Percentiles rank a stretch among this genome's conserved stretches.
These are phyloP conservation scores for Kokia cookei DNA, from an alignment of 441 rosid genomes.

Conservation along the genomic window DNA sequence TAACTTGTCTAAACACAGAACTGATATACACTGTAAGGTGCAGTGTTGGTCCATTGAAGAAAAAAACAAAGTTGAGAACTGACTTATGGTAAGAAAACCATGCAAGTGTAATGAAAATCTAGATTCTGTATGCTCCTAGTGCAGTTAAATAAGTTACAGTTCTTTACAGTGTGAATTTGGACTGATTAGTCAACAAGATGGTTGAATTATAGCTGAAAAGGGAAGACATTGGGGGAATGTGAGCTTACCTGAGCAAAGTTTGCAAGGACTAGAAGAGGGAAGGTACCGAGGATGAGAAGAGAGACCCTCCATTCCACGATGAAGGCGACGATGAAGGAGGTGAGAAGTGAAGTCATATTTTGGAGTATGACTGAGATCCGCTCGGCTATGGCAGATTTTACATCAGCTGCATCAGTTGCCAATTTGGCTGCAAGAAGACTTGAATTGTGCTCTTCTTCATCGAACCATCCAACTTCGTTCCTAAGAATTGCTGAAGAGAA, in stretches of 20 bases:
- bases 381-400: constrained; percentile 93
- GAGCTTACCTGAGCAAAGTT: constrained; percentile 93
- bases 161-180: neutral
- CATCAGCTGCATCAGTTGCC: constrained; percentile 92
- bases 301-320: constrained; percentile 98
- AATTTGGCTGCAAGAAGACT: constrained; percentile 81
- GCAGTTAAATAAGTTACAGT: neutral
- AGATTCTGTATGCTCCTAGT: too few relatives aligned
- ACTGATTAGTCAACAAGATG: neutral
- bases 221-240: neutral
- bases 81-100: constrained; percentile 21
- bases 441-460: constrained; percentile 97
- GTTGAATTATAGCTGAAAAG: neutral
- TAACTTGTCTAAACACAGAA: constrained; percentile 19
- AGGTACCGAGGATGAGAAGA: constrained; percentile 88
- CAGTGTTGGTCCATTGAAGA: constrained; percentile 22
- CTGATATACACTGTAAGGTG: constrained; percentile 18
- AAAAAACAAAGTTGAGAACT: constrained; percentile 23
- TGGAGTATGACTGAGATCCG: constrained; percentile 93
- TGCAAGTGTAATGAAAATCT: neutral
- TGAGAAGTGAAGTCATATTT: constrained; percentile 98
- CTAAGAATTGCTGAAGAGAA: constrained; percentile 66
- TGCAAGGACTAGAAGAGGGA: constrained; percentile 97
- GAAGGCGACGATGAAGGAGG: constrained; percentile 96
- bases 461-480: constrained; percentile 99